A percentile compares a stretch with the other conserved stretches of the same genome.
Evolutionary conservation across 2,329 filamentous ascomycete species (phyloP).

Genomic region (Emergomyces pasteurianus): DNA sequence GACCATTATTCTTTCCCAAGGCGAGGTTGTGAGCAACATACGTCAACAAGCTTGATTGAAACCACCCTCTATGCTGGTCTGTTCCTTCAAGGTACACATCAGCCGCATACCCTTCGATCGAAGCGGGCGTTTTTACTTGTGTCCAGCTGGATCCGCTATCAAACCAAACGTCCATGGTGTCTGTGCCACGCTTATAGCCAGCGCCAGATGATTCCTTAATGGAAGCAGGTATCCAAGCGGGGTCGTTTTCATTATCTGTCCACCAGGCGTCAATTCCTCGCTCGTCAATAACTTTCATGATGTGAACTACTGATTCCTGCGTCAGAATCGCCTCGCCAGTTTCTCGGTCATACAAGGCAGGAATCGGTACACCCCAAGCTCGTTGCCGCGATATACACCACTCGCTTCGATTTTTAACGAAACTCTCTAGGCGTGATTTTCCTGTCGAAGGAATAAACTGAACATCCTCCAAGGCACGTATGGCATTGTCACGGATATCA

Average conservation of each 20-base stretch:
- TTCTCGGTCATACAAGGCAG: slow-evolving; percentile 63
- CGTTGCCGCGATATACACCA: slow-evolving; percentile 98
- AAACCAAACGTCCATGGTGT: slow-evolving; percentile 99
- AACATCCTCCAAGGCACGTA: slow-evolving; percentile 58
- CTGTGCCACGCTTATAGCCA: slow-evolving; percentile 61
- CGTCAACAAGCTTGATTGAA: slow-evolving; percentile 89
- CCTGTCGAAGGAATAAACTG: slow-evolving; percentile 68
- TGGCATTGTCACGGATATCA: slow-evolving; percentile 62
- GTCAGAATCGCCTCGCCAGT: slow-evolving; percentile 67
- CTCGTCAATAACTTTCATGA: slow-evolving; percentile 64
- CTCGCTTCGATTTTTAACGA: slow-evolving; percentile 76
- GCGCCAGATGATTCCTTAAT: slow-evolving; percentile 37
- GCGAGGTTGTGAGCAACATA: slow-evolving; percentile 51
- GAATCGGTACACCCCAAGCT: slow-evolving; percentile 94
- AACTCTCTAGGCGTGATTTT: slow-evolving; percentile 64
- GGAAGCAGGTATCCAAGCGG: slow-evolving; percentile 60
- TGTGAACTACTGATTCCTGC: slow-evolving; percentile 66
- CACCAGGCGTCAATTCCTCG: slow-evolving; percentile 91
- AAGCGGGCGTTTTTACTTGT: slow-evolving; percentile 29
- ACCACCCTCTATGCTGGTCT: slow-evolving; percentile 97
- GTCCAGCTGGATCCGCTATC: slow-evolving; percentile 95
- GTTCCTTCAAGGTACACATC: slow-evolving; percentile 90
- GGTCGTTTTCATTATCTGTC: slow-evolving; percentile 65
- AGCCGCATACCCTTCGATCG: slow-evolving; percentile 35
- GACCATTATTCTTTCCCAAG: slow-evolving; percentile 20